A percentile compares a stretch with the other conserved stretches of the same genome.
Conservation (phyloP, 2,329 filamentous ascomycete species). For the Sporothrix brasiliensis region DNA sequence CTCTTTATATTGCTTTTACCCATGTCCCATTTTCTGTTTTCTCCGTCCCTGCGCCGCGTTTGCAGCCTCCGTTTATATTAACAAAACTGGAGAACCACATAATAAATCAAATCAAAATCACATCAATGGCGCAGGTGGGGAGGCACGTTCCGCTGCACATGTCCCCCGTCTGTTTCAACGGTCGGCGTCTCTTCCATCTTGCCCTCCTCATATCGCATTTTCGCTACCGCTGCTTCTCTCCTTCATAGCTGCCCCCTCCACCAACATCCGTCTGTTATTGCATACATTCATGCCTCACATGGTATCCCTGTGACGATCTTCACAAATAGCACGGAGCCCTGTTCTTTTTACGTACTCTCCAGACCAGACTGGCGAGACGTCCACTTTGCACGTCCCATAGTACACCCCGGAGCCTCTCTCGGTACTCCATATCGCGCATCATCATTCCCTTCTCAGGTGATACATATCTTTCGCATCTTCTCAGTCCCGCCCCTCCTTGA, state of each 20-base stretch:
- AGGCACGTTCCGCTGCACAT: conserved; percentile 1
- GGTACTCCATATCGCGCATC: not conserved
- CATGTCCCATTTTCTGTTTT: not conserved
- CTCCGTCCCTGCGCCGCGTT: conserved; percentile 14
- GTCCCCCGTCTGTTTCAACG: conserved; percentile 12
- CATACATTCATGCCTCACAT: not conserved
- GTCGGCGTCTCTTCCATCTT: not conserved
- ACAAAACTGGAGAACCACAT: not conserved
- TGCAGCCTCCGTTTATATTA: conserved; percentile 19
- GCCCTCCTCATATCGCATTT: not conserved
- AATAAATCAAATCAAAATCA: too few species aligned
- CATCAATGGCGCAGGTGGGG: not conserved
- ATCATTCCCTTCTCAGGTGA: not conserved
- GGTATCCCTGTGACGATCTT: not conserved
- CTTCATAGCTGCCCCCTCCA: not conserved
- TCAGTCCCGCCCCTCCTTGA: not conserved
- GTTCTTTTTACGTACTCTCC: not conserved
- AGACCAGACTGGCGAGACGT: not conserved
- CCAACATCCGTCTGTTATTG: not conserved
- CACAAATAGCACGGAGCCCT: not conserved
- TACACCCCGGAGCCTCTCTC: conserved; percentile 11
- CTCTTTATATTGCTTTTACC: conserved; percentile 20
- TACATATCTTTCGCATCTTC: not conserved
- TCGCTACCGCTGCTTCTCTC: not conserved
- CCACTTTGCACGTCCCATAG: not conserved